phyloP scores from a whole-genome alignment of 805 yeast genomes.

The Huiozyma naganishii region DNA sequence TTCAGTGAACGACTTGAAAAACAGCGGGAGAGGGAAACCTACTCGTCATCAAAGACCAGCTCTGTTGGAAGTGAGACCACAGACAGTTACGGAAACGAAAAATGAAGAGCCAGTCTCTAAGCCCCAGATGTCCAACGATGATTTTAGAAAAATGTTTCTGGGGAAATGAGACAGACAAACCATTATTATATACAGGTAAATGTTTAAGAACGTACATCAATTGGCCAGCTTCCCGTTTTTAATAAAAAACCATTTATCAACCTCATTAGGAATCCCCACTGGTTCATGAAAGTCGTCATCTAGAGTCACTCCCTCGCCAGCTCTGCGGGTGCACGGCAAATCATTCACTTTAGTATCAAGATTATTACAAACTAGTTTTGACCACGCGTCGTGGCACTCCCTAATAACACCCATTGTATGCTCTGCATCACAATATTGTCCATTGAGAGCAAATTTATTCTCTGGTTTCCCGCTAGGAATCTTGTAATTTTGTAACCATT shows the following conservation, averaged over 20 bases:
- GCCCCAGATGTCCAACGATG: conserved; percentile 26
- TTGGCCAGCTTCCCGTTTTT: background rate
- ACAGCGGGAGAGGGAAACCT: background rate
- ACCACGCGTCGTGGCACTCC: conserved; percentile 66
- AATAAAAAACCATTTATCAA: conserved; percentile 27
- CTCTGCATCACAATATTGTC: conserved; percentile 47
- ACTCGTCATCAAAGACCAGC: background rate
- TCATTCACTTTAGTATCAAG: too few relatives aligned
- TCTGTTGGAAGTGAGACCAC: background rate
- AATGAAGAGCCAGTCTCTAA: conserved; percentile 1
- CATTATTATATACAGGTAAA: too few relatives aligned
- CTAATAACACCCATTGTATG: conserved; percentile 50
- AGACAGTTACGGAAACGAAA: background rate
- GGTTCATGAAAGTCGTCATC: conserved; percentile 19
- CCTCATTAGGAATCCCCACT: conserved; percentile 31
- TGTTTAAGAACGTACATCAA: background rate
- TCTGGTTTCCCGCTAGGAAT: conserved; percentile 72
- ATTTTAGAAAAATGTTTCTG: conserved; percentile 30
- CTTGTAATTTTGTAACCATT: conserved; percentile 79
- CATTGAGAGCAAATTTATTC: conserved; percentile 66
- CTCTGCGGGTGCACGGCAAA: too few relatives aligned
- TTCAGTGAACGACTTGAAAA: conserved; percentile 25
- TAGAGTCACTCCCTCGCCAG: conserved; percentile 34
- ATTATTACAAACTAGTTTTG: conserved; percentile 35
- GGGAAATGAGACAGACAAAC: conserved; percentile 7